Conservation (phyloP, 352 stramenopile genomes). For the Globisporangium splendens region DNA sequence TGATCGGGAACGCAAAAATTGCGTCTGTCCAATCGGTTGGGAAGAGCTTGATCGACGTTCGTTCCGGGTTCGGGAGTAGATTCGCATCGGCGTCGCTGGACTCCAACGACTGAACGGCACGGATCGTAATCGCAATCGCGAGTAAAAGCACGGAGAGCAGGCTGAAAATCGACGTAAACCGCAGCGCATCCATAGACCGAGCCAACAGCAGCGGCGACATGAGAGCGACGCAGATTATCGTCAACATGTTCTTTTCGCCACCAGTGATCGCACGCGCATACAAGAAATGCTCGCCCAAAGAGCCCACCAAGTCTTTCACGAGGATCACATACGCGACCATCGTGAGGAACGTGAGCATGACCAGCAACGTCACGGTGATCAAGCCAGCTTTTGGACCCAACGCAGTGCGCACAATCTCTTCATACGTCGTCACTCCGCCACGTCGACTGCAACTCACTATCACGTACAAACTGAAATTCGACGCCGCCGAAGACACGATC, state of each 20-base stretch:
- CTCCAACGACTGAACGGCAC: conserved; percentile 29
- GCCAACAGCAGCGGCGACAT: conserved; percentile 76
- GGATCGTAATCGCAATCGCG: conserved; percentile 66
- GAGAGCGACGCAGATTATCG: conserved; percentile 55
- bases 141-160: conserved; percentile 70
- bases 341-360: conserved; percentile 93
- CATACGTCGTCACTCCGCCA: conserved; percentile 78
- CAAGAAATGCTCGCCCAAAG: conserved; percentile 73
- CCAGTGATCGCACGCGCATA: conserved; percentile 50
- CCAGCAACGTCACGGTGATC: conserved; percentile 80
- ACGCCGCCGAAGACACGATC: conserved; percentile 63
- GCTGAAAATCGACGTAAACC: conserved; percentile 81
- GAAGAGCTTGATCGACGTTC: conserved; percentile 53
- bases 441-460: conserved; percentile 86
- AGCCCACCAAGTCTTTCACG: conserved; percentile 91
- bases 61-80: conserved; percentile 5
- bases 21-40: conserved; percentile 61
- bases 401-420: conserved; percentile 80
- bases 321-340: conserved; percentile 96
- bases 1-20: conserved; percentile 91
- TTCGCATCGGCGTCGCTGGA: conserved; percentile 5
- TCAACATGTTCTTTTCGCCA: conserved; percentile 60
- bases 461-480: conserved; percentile 84
- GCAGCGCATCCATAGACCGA: conserved; percentile 72
- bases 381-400: conserved; percentile 60